These are phyloP conservation scores for Pseudogymnoascus pannorum DNA, from an alignment of 2,329 filamentous ascomycete species.

Conservation along the genomic window DNA sequence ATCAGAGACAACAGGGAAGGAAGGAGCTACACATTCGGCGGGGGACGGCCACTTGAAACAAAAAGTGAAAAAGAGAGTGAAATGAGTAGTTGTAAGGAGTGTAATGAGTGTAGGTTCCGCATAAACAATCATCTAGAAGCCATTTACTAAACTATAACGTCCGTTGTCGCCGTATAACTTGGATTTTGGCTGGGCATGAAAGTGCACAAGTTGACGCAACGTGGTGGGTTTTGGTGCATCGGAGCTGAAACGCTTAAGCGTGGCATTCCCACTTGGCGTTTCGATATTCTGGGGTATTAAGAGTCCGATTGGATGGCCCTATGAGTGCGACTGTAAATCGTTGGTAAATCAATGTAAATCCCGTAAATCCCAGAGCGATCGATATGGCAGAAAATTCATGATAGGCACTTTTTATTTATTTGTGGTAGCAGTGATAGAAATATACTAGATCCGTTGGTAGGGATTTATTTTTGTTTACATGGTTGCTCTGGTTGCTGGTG, in stretches of 20 bases:
- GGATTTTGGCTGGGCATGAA: neutral
- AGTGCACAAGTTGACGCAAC: neutral
- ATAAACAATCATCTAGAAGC: neutral
- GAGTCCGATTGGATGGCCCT: constrained; percentile 17
- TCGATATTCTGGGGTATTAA: constrained; percentile 26
- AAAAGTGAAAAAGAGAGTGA: neutral
- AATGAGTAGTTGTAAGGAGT: neutral
- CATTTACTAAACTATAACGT: neutral
- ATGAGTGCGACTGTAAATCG: constrained; percentile 1
- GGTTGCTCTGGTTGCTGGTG: neutral
- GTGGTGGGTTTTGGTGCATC: constrained; percentile 1
- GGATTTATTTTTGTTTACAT: neutral
- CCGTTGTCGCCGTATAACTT: neutral
- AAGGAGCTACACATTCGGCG: neutral
- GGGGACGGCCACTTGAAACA: neutral
- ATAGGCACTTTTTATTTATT: neutral
- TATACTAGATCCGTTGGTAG: neutral
- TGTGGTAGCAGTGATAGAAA: neutral
- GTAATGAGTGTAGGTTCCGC: neutral
- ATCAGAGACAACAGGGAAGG: constrained; percentile 3
- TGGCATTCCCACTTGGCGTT: constrained; percentile 15
- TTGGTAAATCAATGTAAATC: neutral
- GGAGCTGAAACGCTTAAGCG: constrained; percentile 4
- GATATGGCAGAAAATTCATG: neutral
- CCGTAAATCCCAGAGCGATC: neutral